Evolutionary conservation across 1,284 basidiomycete species (phyloP), one percentile per base, ranked within the genome.

Genomic region (Tilletia caries): DNA sequence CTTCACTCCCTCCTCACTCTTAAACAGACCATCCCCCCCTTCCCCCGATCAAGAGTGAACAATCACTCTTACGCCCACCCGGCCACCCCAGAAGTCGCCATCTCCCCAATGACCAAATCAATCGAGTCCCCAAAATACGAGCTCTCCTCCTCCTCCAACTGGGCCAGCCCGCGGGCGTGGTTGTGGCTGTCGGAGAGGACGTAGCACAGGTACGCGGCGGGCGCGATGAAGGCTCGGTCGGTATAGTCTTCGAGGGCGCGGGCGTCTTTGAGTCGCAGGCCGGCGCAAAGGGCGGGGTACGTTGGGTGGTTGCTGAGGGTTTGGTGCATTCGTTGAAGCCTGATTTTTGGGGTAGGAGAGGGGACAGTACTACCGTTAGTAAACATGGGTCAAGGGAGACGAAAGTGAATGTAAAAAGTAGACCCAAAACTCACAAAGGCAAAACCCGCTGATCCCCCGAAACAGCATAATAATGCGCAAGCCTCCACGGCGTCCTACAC

Each of bases 111-210:
- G 46, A 76, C 67, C 1, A 80, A 23, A 44, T 80, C 79, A 66
- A 80, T 80, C 1, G 73, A 73, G 68, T 79, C 79, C 8, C 79
- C 79, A 74, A 80, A 80, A 65, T 80, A 80, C n/a, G 69, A 65
- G 3, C 29, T 5, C 33, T 71, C 73, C 15, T 76, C 72, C 10
- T 70, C 64, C 2, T 69, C 68, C 18, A 80, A 54, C 1, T 78
- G 76, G 12, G 54, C 52, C 0, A 80, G 50, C 43, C 75, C 76
- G 23, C 64, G 54, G 23, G 62, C 54, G 3, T 79, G 76, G 8
- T 72, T 71, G 0, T 66, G 27, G 1, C 27, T 12, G 54, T 80
- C 76, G n/a, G 74, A 72, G 2, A 80, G 68, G 4, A 72, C 73
- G 64, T 78, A 70, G 68, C 75, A 77, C 32, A 80, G 58, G 65